Percentiles rank a stretch among this genome's conserved stretches.
Conservation (phyloP, 768 basidiomycete species). For the Cytidiella melzeri region DNA sequence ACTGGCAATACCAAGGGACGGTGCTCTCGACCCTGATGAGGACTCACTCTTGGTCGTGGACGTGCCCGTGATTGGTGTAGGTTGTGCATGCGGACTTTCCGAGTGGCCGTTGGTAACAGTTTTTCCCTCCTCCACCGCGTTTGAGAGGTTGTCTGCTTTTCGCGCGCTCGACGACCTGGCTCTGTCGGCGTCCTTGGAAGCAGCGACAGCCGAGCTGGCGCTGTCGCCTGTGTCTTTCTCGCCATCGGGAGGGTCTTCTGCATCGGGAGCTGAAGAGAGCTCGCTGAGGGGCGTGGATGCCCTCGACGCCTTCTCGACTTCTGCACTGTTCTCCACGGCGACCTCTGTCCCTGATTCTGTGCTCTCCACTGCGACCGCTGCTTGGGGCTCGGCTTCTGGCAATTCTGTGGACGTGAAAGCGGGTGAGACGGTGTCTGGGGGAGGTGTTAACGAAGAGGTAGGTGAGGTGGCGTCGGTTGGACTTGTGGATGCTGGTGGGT, state of each 20-base stretch:
- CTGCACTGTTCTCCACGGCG: background rate
- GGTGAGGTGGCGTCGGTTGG: slow-evolving; percentile 17
- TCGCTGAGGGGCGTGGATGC: slow-evolving; percentile 73
- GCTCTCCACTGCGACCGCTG: slow-evolving; percentile 33
- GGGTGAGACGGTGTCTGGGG: slow-evolving; percentile 14
- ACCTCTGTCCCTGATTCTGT: slow-evolving; percentile 16
- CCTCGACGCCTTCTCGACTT: slow-evolving; percentile 37
- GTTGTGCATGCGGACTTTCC: background rate
- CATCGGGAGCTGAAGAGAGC: slow-evolving; percentile 61
- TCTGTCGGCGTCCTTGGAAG: background rate
- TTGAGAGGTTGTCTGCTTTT: too few species aligned
- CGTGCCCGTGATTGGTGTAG: background rate
- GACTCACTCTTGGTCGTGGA: background rate
- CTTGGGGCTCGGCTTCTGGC: slow-evolving; percentile 8
- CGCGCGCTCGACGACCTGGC: background rate
- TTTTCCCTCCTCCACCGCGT: background rate
- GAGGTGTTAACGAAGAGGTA: slow-evolving; percentile 15
- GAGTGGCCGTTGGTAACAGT: background rate
- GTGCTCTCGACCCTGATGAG: background rate
- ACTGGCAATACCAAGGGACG: slow-evolving; percentile 7
- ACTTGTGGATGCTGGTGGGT: slow-evolving; percentile 13
- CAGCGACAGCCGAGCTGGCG: background rate
- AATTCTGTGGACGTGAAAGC: background rate
- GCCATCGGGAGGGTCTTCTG: slow-evolving; percentile 40
- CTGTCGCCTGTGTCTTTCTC: slow-evolving; percentile 24